phyloP scores from a whole-genome alignment of 192 early-diverging fungal species.

The Coemansia sp. region DNA sequence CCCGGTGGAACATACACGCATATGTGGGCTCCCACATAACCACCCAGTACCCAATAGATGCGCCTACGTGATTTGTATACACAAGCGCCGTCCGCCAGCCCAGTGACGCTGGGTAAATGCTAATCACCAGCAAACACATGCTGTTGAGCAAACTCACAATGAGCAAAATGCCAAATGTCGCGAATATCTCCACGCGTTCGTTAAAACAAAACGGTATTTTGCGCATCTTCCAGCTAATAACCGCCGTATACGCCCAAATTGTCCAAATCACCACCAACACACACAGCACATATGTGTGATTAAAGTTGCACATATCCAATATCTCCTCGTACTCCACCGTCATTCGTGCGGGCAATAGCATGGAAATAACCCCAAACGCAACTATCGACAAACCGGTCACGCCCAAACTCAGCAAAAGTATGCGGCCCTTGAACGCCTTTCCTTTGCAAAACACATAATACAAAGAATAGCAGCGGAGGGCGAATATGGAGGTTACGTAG shows the following conservation, averaged over 20 bases:
- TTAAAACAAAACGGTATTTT: conserved; percentile 45
- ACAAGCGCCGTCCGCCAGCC: conserved; percentile 36
- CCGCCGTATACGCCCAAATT: conserved; percentile 21
- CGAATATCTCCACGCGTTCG: conserved; percentile 22
- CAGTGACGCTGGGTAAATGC: conserved; percentile 29
- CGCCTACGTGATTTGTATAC: conserved; percentile 38
- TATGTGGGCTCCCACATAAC: conserved; percentile 44
- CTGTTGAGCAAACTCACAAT: conserved; percentile 31
- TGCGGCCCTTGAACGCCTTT: conserved; percentile 28
- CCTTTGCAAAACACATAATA: conserved; percentile 39
- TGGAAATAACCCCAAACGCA: conserved; percentile 34
- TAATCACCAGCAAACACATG: conserved; percentile 20
- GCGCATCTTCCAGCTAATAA: conserved; percentile 42
- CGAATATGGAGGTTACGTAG: conserved; percentile 31
- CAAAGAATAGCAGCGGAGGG: conserved; percentile 38
- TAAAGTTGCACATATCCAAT: conserved; percentile 32
- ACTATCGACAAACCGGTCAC: conserved; percentile 12
- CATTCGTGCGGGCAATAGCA: conserved; percentile 19
- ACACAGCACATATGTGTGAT: conserved; percentile 12
- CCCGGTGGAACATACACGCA: conserved; percentile 34
- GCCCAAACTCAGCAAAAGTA: conserved; percentile 4
- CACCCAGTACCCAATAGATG: conserved; percentile 32
- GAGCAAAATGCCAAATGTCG: conserved; percentile 20
- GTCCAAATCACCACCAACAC: conserved; percentile 27
- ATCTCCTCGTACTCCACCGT: conserved; percentile 32